phyloP scores from a whole-genome alignment of 2,329 filamentous ascomycete species.

The Sclerotinia spermophila region DNA sequence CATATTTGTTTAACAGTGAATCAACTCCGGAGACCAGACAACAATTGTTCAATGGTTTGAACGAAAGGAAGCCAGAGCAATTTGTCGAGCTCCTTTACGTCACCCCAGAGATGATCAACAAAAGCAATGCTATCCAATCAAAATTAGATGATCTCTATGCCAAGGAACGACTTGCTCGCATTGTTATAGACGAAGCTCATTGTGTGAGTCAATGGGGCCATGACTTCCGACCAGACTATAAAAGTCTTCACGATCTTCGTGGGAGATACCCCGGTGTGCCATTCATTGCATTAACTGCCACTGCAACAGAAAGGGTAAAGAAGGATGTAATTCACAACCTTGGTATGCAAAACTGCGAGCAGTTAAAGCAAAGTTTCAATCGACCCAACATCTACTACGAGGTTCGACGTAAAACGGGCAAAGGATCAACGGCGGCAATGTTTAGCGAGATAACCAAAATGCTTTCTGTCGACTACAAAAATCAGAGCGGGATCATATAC shows the following conservation, averaged over 20 bases:
- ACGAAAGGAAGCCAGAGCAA: slow-evolving; percentile 64
- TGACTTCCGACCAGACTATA: slow-evolving; percentile 96
- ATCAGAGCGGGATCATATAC: slow-evolving; percentile 87
- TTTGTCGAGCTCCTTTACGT: slow-evolving; percentile 84
- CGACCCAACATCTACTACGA: slow-evolving; percentile 92
- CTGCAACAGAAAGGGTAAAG: slow-evolving; percentile 89
- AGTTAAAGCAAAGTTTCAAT: slow-evolving; percentile 93
- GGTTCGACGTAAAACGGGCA: slow-evolving; percentile 55
- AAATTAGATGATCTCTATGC: slow-evolving; percentile 65
- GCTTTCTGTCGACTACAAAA: slow-evolving; percentile 66
- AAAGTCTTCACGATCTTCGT: slow-evolving; percentile 73
- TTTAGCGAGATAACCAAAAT: slow-evolving; percentile 54
- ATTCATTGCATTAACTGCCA: slow-evolving; percentile 92
- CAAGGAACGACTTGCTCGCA: slow-evolving; percentile 71
- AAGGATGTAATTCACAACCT: slow-evolving; percentile 88
- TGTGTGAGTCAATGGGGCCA: slow-evolving; percentile 99
- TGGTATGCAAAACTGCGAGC: slow-evolving; percentile 69
- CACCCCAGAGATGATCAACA: slow-evolving; percentile 93
- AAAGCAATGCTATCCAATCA: slow-evolving; percentile 66
- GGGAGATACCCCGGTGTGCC: slow-evolving; percentile 72
- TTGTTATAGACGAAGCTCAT: slow-evolving; percentile 98
- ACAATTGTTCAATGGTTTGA: slow-evolving; percentile 62
- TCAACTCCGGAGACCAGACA: slow-evolving; percentile 59
- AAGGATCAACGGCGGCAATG: slow-evolving; percentile 30
- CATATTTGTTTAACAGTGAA: slow-evolving; percentile 78